Evolutionary conservation across 352 stramenopile species (phyloP).

Genomic region (Globisporangium perplexum): DNA sequence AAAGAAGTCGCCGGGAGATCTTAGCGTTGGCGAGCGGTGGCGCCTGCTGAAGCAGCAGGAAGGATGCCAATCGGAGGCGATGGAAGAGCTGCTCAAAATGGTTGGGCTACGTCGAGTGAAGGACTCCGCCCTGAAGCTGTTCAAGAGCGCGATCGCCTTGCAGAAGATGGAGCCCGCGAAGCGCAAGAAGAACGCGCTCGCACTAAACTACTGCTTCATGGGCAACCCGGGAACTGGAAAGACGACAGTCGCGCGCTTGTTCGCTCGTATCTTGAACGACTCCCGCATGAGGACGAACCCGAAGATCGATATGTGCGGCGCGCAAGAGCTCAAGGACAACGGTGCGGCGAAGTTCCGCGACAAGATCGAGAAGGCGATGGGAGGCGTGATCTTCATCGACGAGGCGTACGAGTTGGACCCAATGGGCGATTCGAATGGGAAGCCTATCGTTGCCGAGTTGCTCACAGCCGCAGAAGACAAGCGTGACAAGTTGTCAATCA

Average conservation of each 20-base stretch:
- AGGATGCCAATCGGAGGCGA: conserved; percentile 47
- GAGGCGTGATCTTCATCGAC: conserved; percentile 91
- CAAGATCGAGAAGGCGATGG: conserved; percentile 61
- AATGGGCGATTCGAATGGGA: conserved; percentile 63
- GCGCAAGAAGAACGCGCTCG: conserved; percentile 65
- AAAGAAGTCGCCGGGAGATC: background rate
- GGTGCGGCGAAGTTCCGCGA: conserved; percentile 64
- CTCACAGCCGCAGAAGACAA: conserved; percentile 85
- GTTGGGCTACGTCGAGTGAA: conserved; percentile 85
- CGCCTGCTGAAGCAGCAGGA: conserved; percentile 43
- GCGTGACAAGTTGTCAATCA: conserved; percentile 82
- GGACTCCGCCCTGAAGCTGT: conserved; percentile 59
- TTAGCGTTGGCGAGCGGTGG: conserved; percentile 48
- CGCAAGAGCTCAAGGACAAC: conserved; percentile 72
- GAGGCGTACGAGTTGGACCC: conserved; percentile 91
- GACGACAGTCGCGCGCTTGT: conserved; percentile 77
- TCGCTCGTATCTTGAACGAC: conserved; percentile 77
- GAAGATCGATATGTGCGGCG: conserved; percentile 35
- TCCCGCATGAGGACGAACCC: conserved; percentile 48
- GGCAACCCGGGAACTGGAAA: conserved; percentile 74
- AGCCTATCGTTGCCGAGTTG: conserved; percentile 85
- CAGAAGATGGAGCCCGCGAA: conserved; percentile 40
- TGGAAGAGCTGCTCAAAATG: conserved; percentile 80
- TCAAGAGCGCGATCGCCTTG: conserved; percentile 63
- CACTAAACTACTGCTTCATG: conserved; percentile 74